phyloP scores from a whole-genome alignment of 192 early-diverging fungal genomes.

The Podila epigama region DNA sequence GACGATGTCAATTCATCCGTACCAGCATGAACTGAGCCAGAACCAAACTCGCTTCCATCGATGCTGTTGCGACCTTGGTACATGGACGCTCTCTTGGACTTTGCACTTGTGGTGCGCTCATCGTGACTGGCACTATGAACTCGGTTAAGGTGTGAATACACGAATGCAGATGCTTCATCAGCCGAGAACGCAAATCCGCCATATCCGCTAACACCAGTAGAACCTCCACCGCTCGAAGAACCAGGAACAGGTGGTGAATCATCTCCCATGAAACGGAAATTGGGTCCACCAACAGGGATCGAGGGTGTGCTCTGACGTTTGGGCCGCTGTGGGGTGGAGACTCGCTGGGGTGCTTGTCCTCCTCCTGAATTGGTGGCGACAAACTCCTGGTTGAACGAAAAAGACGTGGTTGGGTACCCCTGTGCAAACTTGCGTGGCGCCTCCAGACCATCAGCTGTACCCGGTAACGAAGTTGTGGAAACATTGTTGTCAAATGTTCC shows the following conservation, averaged over 20 bases:
- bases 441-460: slow-evolving; percentile 6
- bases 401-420: slow-evolving; percentile 43
- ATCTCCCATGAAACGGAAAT: slow-evolving; percentile 45
- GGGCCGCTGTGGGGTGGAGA: slow-evolving; percentile 6
- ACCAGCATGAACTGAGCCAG: slow-evolving; percentile 4
- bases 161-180: slow-evolving; percentile 47
- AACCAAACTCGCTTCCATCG: slow-evolving; percentile 44
- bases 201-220: slow-evolving; percentile 4
- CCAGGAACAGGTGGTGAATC: slow-evolving; percentile 15
- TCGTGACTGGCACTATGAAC: slow-evolving; percentile 41
- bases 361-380: slow-evolving; percentile 8
- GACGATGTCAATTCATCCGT: neutral
- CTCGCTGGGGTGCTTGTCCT: neutral
- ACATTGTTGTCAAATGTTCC: slow-evolving; percentile 2
- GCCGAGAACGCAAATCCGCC: slow-evolving; percentile 47
- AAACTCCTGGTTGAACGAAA: slow-evolving; percentile 48
- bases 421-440: slow-evolving; percentile 35
- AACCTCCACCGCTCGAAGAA: neutral
- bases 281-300: slow-evolving; percentile 38
- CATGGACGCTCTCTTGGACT: slow-evolving; percentile 19
- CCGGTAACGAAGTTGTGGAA: neutral
- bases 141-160: slow-evolving; percentile 41
- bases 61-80: slow-evolving; percentile 35
- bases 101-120: slow-evolving; percentile 13
- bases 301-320: slow-evolving; percentile 47